phyloP scores from a whole-genome alignment of 345 rosid species.

The Lepidium didymum region DNA sequence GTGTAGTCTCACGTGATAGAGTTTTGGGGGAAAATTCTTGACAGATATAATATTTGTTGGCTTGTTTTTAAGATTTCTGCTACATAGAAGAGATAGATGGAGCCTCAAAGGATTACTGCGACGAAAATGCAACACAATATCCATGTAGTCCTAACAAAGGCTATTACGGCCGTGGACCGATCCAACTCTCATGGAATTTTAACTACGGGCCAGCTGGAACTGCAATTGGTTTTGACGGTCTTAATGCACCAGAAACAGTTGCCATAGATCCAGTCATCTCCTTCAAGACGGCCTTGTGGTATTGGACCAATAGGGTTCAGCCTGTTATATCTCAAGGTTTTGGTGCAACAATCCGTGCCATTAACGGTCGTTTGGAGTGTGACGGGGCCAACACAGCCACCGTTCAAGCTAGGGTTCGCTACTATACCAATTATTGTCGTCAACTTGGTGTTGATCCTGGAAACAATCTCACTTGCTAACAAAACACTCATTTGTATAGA shows the following conservation, averaged over 20 bases:
- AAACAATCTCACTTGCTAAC: conserved; percentile 50
- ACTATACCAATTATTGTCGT: conserved; percentile 45
- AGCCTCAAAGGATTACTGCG: conserved; percentile 38
- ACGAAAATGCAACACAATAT: conserved; percentile 32
- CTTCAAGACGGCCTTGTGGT: conserved; percentile 70
- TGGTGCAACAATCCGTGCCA: conserved; percentile 61
- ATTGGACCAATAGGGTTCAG: conserved; percentile 51
- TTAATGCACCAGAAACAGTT: conserved; percentile 53
- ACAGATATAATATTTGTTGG: background rate
- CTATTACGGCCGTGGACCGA: conserved; percentile 61
- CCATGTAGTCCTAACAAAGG: conserved; percentile 48
- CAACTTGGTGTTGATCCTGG: conserved; percentile 49
- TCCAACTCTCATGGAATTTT: conserved; percentile 60
- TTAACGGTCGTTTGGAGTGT: conserved; percentile 52
- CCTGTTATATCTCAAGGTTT: conserved; percentile 52
- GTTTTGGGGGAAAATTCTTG: too few species aligned
- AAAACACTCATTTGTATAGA: background rate
- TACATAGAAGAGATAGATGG: conserved; percentile 50
- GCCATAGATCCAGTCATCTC: conserved; percentile 45
- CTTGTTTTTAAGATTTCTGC: conserved; percentile 44
- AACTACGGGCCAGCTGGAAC: conserved; percentile 62
- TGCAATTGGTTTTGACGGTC: conserved; percentile 43
- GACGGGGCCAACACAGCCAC: conserved; percentile 36
- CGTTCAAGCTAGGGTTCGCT: conserved; percentile 38
- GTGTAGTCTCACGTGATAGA: too few species aligned